Percentiles rank a stretch among this genome's conserved stretches.
These are phyloP conservation scores for Rhizopogon sp. DNA, from an alignment of 768 basidiomycete species.

Conservation along the genomic window DNA sequence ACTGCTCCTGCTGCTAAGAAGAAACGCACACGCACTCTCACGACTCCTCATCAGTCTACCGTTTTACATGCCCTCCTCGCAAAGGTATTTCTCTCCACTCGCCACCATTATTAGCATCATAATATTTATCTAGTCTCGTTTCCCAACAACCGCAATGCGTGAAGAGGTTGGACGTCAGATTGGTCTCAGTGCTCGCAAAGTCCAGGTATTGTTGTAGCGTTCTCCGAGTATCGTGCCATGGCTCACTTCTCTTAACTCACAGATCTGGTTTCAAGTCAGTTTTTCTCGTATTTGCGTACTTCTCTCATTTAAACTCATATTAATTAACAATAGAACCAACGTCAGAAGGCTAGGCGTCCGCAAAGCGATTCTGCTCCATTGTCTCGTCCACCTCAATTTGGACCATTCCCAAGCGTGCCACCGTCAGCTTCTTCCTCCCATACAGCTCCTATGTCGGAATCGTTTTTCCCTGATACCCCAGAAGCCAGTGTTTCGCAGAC, in stretches of 20 bases:
- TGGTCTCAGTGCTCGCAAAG: conserved; percentile 86
- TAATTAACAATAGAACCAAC: conserved; percentile 59
- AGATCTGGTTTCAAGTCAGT: conserved; percentile 88
- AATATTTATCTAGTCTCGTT: conserved; percentile 58
- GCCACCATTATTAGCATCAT: not conserved
- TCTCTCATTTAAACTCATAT: conserved; percentile 6
- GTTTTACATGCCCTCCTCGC: conserved; percentile 85
- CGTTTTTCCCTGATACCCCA: conserved; percentile 5
- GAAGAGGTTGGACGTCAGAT: conserved; percentile 86
- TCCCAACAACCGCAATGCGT: conserved; percentile 82
- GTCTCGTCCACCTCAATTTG: conserved; percentile 56
- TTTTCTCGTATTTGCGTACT: not conserved
- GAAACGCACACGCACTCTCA: conserved; percentile 83
- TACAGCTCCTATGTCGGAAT: conserved; percentile 6
- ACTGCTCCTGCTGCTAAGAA: conserved; percentile 34
- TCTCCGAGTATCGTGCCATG: conserved; percentile 3
- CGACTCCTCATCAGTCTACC: conserved; percentile 84
- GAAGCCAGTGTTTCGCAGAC: conserved; percentile 11
- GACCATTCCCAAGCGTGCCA: conserved; percentile 49
- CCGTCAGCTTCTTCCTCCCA: conserved; percentile 24
- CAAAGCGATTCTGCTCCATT: conserved; percentile 53
- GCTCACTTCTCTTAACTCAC: conserved; percentile 9
- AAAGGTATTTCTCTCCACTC: conserved; percentile 47
- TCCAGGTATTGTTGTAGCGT: conserved; percentile 57
- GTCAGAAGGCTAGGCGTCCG: conserved; percentile 81